Base-by-base conservation (phyloP, 2,329 filamentous ascomycete species). In the Elsinoe necatrix region DNA sequence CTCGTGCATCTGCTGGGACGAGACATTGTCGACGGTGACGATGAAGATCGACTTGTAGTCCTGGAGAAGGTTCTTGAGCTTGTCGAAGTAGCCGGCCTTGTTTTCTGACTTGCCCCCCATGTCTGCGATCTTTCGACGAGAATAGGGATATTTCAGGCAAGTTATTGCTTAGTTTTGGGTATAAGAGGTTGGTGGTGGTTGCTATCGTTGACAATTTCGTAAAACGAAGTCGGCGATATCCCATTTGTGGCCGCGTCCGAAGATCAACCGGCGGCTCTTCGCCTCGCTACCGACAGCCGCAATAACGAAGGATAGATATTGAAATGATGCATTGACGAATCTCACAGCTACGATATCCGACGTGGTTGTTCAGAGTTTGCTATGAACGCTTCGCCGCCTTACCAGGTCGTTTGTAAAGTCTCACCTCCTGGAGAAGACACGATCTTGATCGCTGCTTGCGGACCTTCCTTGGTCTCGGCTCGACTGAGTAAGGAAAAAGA, bases 1-100 rank as follows among this genome's bases (percentile, higher is more conserved):
- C 85, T 98, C 93, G 89, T 98, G 93, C 95, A 98, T 98, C 86
- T 98, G 95, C 85, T 98, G 93, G 68, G 93, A 98, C 77, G 86
- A 89, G 85, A 98, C 93, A 98, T 97, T 98, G 89, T 97, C 89
- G 73, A 92, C 86, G 59, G 65, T 64, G 63, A 70, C 68, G 77
- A 98, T 91, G 89, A 98, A 97, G 81, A 97, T 87, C 72, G 87
- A 92, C 76, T 84, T 84, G 87, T 95, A 97, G 76, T 90, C 86
- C 81, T 97, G 89, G 76, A 98, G 86, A 76, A 97, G 85, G 77
- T 76, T 77, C 86, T 96, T 95, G 76, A 98, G 90, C 90, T 97
- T 97, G 78, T 96, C 92, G 83, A 98, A 98, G 85, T 98, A 95
- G 76, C 77, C 87, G 76, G 89, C 83, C 85, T 97, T 98, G 85